Evolutionary conservation across 192 early-diverging fungal genomes (phyloP), one percentile per base, ranked within the genome.

Genomic region (Linderina pennispora): DNA sequence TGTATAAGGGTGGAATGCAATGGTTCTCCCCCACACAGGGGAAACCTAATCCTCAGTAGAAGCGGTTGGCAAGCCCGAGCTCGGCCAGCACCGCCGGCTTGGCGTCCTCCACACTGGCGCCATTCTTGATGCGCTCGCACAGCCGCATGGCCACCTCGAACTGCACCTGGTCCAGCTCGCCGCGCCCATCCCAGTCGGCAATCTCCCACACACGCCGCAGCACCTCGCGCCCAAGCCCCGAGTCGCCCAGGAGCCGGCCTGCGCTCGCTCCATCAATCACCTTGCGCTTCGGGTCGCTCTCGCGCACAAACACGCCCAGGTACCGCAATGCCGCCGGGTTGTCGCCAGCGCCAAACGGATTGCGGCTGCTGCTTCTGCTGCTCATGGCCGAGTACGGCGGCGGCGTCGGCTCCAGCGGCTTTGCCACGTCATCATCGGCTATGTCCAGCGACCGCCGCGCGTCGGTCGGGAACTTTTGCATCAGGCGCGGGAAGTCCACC

Each of bases 81-180:
- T 72, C 69, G 7, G 25, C 35, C 21, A 72, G 48, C 24, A 72
- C 57, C 20, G 48, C 49, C 36, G 36, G 32, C 34, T 36, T 55
- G 25, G 69, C 56, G 0, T 23, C 19, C 15, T 56, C 69, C 8
- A 61, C 40, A 24, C 52, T 43, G 62, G 56, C 57, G 0, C 54
- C 45, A 32, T 53, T 60, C 24, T 53, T 53, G 9, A 72, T 52
- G 5, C 37, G 69, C 52, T 65, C 62, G 45, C 69, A 72, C 17
- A 88, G 48, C 51, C 86, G 83, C 87, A 92, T 88, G 1, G 86
- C 85, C 3, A 89, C 86, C 24, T 82, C 74, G 59, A 91, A 92
- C 68, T 92, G 85, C 43, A 91, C 89, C 33, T 75, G 45, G 40
- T 90, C 87, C 52, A 92, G 62, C 40, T 87, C 88, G n/a, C 90